A percentile compares a stretch with the other conserved stretches of the same genome.
Conservation (phyloP, 1,284 basidiomycete genomes). For the Fomitopsis betulina region DNA sequence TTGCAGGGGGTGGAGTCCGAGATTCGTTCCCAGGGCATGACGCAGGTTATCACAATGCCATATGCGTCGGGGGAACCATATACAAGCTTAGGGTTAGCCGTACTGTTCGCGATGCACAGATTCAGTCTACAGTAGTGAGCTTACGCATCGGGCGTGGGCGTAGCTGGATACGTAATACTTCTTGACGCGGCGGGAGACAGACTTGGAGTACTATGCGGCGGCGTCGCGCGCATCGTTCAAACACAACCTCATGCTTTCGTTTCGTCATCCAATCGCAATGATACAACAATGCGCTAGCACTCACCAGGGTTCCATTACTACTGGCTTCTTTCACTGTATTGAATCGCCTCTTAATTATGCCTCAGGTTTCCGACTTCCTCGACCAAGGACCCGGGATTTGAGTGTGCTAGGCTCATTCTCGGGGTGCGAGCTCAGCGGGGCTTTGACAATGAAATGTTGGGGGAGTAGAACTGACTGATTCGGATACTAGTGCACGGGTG, state of each 20-base stretch:
- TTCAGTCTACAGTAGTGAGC: not conserved
- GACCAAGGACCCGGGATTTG: not conserved
- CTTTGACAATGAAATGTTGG: not conserved
- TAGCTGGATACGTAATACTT: no score
- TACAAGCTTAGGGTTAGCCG: not conserved
- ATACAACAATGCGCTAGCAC: not conserved
- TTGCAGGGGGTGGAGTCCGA: no score
- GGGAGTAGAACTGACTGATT: not conserved
- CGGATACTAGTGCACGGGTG: not conserved
- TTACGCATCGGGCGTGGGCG: not conserved
- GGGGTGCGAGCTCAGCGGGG: not conserved
- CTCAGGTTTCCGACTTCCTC: not conserved
- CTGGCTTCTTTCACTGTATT: not conserved
- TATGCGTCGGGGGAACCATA: not conserved
- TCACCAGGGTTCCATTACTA: not conserved
- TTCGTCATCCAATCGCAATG: not conserved
- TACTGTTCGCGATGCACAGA: not conserved
- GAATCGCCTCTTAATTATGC: no score
- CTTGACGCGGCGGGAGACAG: no score
- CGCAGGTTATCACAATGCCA: not conserved
- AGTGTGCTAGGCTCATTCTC: not conserved
- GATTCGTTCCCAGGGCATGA: not conserved
- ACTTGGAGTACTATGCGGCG: no score
- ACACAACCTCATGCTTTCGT: not conserved
- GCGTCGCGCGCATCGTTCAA: not conserved